Percentiles rank a stretch among this genome's conserved stretches.
These are phyloP conservation scores for Apodospora peruviana DNA, from an alignment of 495 filamentous ascomycete species.

Conservation along the genomic window DNA sequence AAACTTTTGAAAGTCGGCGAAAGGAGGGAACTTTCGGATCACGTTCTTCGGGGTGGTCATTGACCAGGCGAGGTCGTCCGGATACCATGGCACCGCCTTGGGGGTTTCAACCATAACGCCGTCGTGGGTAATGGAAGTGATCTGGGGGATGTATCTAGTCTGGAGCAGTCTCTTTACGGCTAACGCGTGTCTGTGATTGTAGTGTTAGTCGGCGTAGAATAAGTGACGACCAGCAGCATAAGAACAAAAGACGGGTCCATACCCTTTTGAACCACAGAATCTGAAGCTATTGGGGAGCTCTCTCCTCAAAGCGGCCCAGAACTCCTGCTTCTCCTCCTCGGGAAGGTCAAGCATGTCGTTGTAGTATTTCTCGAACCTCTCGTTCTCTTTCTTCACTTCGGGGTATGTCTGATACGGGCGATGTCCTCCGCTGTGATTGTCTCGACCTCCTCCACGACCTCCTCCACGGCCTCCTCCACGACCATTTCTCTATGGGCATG, in stretches of 20 bases:
- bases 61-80: constrained; percentile 86
- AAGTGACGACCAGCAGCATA: too few species aligned
- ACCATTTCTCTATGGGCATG: constrained; percentile 15
- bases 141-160: constrained; percentile 84
- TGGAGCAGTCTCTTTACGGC: constrained; percentile 78
- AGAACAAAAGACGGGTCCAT: too few species aligned
- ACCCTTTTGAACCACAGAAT: constrained; percentile 86
- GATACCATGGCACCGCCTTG: constrained; percentile 78
- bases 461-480: constrained; percentile 17
- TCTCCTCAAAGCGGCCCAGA: constrained; percentile 73
- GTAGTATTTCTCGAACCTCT: constrained; percentile 77
- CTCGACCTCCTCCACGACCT: constrained; percentile 15
- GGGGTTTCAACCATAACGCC: constrained; percentile 76
- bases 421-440: constrained; percentile 14
- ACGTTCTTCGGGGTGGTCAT: constrained; percentile 97
- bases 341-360: constrained; percentile 64
- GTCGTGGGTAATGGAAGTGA: constrained; percentile 73
- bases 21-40: constrained; percentile 83
- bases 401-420: constrained; percentile 43
- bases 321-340: constrained; percentile 66
- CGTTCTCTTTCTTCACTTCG: constrained; percentile 65
- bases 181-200: constrained; percentile 63
- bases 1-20: constrained; percentile 93
- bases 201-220: background rate
- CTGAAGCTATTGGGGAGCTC: constrained; percentile 95